Evolutionary conservation across 1,284 basidiomycete species (phyloP).

Genomic region (Anthracocystis panici-leucophaei): DNA sequence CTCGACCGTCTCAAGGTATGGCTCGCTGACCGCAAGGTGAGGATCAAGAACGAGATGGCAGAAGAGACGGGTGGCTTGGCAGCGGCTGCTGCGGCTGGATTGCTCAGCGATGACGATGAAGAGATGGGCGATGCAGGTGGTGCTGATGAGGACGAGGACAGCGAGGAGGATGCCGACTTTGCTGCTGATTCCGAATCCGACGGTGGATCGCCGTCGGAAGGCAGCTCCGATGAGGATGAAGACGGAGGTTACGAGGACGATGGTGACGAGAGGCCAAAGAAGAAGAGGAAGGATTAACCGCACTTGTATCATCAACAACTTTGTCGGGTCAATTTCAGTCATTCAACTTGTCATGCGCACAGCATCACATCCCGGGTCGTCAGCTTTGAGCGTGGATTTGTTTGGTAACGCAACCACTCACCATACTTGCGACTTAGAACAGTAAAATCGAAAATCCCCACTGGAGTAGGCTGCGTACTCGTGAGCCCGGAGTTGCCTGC

Average conservation of each 20-base stretch:
- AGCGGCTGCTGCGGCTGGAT: slow-evolving; percentile 76
- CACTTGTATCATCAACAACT: neutral
- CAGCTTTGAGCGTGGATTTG: neutral
- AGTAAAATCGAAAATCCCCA: no score
- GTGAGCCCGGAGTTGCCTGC: no score
- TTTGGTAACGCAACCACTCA: no score
- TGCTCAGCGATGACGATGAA: slow-evolving; percentile 80
- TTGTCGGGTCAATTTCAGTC: slow-evolving; percentile 1
- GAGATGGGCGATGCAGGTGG: slow-evolving; percentile 73
- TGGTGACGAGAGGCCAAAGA: slow-evolving; percentile 52
- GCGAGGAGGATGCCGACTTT: slow-evolving; percentile 84
- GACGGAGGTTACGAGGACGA: slow-evolving; percentile 48
- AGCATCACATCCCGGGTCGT: neutral
- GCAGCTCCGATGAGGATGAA: slow-evolving; percentile 73
- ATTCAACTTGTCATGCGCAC: slow-evolving; percentile 1
- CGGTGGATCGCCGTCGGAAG: slow-evolving; percentile 70
- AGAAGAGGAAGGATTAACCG: slow-evolving; percentile 55
- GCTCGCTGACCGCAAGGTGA: slow-evolving; percentile 88
- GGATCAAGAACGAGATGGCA: slow-evolving; percentile 96
- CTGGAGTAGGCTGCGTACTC: no score
- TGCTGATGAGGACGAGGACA: slow-evolving; percentile 67
- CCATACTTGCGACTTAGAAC: no score
- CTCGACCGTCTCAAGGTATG: slow-evolving; percentile 86
- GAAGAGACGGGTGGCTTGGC: slow-evolving; percentile 74
- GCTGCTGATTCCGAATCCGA: slow-evolving; percentile 72